Evolutionary conservation across 805 yeast genomes (phyloP).

Genomic region (Saturnispora zaruensis): DNA sequence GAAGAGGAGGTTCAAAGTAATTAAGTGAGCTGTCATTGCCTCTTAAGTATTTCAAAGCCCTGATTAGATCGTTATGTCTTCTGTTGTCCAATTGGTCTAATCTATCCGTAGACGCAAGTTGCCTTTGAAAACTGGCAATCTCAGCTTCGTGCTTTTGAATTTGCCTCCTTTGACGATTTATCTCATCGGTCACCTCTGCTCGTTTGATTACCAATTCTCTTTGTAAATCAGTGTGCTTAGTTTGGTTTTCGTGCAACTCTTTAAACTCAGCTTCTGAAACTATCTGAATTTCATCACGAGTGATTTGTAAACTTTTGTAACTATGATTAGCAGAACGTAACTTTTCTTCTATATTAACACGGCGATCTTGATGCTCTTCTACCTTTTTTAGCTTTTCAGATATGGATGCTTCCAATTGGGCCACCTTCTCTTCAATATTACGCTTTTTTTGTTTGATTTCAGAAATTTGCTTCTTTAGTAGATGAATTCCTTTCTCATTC

Average conservation of each 20-base stretch:
- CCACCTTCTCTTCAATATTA: neutral
- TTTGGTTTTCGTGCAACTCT: neutral
- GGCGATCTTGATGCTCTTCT: neutral
- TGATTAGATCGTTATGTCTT: slow-evolving; percentile 21
- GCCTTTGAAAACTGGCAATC: slow-evolving; percentile 14
- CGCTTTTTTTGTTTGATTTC: neutral
- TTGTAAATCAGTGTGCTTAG: neutral
- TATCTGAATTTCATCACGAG: neutral
- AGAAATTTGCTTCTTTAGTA: slow-evolving; percentile 11
- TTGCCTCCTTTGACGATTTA: neutral
- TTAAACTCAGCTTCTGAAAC: slow-evolving; percentile 1
- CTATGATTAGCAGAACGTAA: neutral
- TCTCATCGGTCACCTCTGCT: neutral
- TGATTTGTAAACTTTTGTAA: neutral
- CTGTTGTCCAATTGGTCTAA: slow-evolving; percentile 36
- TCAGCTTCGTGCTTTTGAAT: neutral
- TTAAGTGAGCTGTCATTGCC: slow-evolving; percentile 19
- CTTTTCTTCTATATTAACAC: neutral
- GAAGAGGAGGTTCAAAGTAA: slow-evolving; percentile 70
- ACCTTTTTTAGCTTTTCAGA: neutral
- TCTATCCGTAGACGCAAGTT: slow-evolving; percentile 41
- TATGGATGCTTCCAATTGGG: neutral
- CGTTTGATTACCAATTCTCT: neutral
- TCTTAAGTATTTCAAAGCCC: slow-evolving; percentile 38
- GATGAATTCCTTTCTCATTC: slow-evolving; percentile 11